These are phyloP conservation scores for Tylopilus plumbeoviolaceoides DNA, from an alignment of 768 basidiomycete genomes.

Conservation along the genomic window DNA sequence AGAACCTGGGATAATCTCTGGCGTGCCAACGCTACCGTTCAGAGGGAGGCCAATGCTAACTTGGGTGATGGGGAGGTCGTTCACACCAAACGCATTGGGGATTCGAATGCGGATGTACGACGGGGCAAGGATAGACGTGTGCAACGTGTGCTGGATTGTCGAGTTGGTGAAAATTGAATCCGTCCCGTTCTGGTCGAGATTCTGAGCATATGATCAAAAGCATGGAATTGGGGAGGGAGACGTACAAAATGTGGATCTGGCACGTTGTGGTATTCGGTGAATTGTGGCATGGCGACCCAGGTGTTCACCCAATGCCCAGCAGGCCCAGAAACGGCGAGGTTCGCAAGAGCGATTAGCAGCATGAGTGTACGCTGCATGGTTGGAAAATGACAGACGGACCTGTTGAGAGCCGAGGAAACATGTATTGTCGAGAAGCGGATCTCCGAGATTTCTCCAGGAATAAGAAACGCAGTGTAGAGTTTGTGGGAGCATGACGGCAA, in stretches of 20 bases:
- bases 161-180: slow-evolving; percentile 1
- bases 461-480: background rate
- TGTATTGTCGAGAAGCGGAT: background rate
- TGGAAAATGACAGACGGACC: background rate
- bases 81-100: background rate
- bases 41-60: background rate
- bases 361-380: background rate
- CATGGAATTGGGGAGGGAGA: background rate
- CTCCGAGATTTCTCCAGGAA: background rate
- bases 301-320: slow-evolving; percentile 4
- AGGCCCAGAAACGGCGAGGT: background rate
- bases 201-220: slow-evolving; percentile 6
- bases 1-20: background rate
- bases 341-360: background rate
- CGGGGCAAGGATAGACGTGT: background rate
- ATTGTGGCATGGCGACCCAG: slow-evolving; percentile 6
- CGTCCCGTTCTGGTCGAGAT: background rate
- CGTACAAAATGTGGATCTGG: slow-evolving; percentile 4
- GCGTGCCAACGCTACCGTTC: background rate
- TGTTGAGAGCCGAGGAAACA: background rate
- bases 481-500: background rate
- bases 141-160: slow-evolving; percentile 4
- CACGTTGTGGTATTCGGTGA: slow-evolving; percentile 3
- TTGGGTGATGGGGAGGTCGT: background rate
- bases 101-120: slow-evolving; percentile 4